Evolutionary conservation across 2,329 filamentous ascomycete genomes (phyloP).

Genomic region (Passalora sequoiae): DNA sequence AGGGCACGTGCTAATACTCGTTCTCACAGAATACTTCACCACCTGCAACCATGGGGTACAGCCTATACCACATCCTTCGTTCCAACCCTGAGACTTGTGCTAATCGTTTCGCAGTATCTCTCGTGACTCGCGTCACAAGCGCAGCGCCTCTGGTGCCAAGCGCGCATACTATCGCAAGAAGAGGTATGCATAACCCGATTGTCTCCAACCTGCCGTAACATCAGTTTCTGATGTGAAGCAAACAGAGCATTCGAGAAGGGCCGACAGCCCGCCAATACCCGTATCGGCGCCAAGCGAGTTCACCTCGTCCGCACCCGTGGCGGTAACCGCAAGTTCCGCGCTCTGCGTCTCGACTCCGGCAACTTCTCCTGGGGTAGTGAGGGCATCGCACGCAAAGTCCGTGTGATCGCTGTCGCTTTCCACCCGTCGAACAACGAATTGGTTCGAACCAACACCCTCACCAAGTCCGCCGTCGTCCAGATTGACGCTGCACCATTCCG

Average conservation of each 20-base stretch:
- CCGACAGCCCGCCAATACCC: slow-evolving; percentile 98
- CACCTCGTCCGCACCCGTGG: slow-evolving; percentile 95
- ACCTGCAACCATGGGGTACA: slow-evolving; percentile 51
- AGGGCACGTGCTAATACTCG: slow-evolving; percentile 2
- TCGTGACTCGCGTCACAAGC: slow-evolving; percentile 99
- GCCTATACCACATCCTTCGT: slow-evolving; percentile 24
- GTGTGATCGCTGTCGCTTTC: slow-evolving; percentile 97
- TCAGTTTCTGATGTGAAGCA: slow-evolving; percentile 58
- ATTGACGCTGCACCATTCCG: slow-evolving; percentile 98
- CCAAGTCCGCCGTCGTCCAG: slow-evolving; percentile 97
- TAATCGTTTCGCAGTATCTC: slow-evolving; percentile 69
- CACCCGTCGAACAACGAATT: slow-evolving; percentile 99
- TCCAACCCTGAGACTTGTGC: slow-evolving; percentile 21
- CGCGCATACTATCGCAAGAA: slow-evolving; percentile 55
- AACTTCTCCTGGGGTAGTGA: slow-evolving; percentile 99
- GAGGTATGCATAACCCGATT: slow-evolving; percentile 55
- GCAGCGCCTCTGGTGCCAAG: slow-evolving; percentile 97
- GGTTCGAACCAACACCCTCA: slow-evolving; percentile 99
- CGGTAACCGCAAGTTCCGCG: slow-evolving; percentile 99
- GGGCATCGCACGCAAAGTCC: slow-evolving; percentile 96
- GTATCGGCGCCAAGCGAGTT: slow-evolving; percentile 95
- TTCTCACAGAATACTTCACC: slow-evolving; percentile 23
- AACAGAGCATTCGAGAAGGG: slow-evolving; percentile 99
- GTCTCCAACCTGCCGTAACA: slow-evolving; percentile 54
- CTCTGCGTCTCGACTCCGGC: slow-evolving; percentile 93